Base-by-base conservation (phyloP, 495 filamentous ascomycete genomes). In the Aspergillus panamensis region DNA sequence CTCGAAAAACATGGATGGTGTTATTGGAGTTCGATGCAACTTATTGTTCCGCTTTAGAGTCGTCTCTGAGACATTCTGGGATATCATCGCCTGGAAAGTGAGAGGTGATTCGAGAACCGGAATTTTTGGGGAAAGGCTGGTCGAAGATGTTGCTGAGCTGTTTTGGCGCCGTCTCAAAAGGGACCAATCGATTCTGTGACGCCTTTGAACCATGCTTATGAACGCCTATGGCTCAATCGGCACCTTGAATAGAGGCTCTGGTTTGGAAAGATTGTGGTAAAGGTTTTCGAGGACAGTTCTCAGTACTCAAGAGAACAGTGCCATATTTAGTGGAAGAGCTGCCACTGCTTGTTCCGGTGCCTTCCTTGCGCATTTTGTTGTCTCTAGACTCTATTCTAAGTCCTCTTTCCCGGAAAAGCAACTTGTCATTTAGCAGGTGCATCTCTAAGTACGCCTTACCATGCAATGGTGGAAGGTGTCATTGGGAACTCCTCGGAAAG, bases 1-100 rank as follows among this genome's bases (percentile, higher is more conserved):
- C 30, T 70, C 68, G 16, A 64, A 43, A 35, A 69, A 67, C 54
- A 73, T 51, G 33, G 67, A 65, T 14, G 68, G 67, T 8, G 53
- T 58, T 1, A 52, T 58, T 19, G 60, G 57, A 3, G 33, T 14
- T 43, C 54, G 61, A 9, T 60, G 52, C 33, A 63, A 19, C 17
- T 52, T 59, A 12, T 54, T 47, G 14, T 56, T 65, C 58, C 64
- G 59, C 29, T 55, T 63, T 8, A 63, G 25, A 14, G 60, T 63
- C 17, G 59, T 30, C 30, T 66, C 60, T 6, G 66, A 52, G 9
- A 61, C 42, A 5, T 52, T 51, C 8, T 35, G 58, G 3, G 51
- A n/a, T n/a, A 55, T 25, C 31, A 63, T 45, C 3, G 62, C 62
- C 8, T 59, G 60, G 30, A 64, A 66, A 8, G 60, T 56, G 10